phyloP scores from a whole-genome alignment of 139 green algal species.

The Haematococcus sp. region DNA sequence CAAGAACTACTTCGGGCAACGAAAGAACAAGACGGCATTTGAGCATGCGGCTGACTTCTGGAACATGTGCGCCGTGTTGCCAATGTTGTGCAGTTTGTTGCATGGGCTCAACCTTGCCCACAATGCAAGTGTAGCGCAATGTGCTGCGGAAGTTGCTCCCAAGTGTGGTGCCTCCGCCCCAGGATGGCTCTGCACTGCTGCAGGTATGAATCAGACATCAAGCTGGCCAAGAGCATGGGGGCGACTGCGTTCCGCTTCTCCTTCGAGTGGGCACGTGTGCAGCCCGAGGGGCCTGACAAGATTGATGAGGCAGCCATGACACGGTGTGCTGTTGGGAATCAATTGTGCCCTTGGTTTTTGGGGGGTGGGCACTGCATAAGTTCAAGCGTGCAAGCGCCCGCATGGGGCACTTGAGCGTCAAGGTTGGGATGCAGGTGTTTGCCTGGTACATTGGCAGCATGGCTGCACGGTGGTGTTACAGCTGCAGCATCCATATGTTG shows the following conservation, averaged over 20 bases:
- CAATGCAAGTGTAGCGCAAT: too few relatives aligned
- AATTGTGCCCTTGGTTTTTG: too few relatives aligned
- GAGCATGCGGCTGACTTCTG: constrained; percentile 7
- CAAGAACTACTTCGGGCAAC: neutral
- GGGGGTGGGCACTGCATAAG: neutral
- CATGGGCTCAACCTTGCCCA: neutral
- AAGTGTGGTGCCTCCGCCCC: too few relatives aligned
- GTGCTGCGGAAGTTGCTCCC: too few relatives aligned
- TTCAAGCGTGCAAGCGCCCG: neutral
- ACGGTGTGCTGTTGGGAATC: constrained; percentile 34
- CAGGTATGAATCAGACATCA: constrained; percentile 67
- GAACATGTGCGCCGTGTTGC: neutral
- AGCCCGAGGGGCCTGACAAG: constrained; percentile 41
- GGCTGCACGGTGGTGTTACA: neutral
- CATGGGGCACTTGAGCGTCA: neutral
- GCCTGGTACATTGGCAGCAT: neutral
- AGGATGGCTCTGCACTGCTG: too few relatives aligned
- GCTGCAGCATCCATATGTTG: neutral
- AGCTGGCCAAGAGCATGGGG: constrained; percentile 23
- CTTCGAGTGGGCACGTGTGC: constrained; percentile 68
- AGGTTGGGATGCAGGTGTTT: neutral
- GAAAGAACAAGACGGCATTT: constrained; percentile 1
- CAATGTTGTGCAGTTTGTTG: neutral
- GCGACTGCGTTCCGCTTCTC: constrained; percentile 25
- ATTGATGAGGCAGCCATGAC: constrained; percentile 57